Evolutionary conservation across 169 alveolate genomes (phyloP).

Genomic region (Plasmodium billcollinsi): DNA sequence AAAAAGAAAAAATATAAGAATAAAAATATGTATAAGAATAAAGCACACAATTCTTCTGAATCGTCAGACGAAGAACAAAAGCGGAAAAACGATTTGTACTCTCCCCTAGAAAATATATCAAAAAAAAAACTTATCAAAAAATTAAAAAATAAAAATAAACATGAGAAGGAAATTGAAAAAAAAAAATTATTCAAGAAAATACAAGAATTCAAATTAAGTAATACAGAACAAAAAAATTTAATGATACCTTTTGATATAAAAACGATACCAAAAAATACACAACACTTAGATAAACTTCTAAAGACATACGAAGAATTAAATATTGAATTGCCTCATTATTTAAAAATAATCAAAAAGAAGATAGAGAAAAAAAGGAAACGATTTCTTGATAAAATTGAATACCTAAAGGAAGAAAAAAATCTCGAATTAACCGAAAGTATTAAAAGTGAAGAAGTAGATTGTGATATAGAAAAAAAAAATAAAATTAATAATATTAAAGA

Average conservation of each 20-base stretch:
- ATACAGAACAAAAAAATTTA: slow-evolving; percentile 42
- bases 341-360: slow-evolving; percentile 44
- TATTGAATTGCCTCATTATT: slow-evolving; percentile 78
- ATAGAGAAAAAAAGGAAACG: slow-evolving; percentile 55
- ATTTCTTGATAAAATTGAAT: slow-evolving; percentile 32
- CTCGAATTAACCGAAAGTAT: slow-evolving; percentile 1
- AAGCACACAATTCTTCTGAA: not conserved
- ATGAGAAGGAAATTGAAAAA: slow-evolving; percentile 53
- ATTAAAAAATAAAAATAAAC: slow-evolving; percentile 49
- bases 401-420: not conserved
- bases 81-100: not conserved
- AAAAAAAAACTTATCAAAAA: slow-evolving; percentile 52
- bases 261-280: slow-evolving; percentile 27
- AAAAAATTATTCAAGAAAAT: slow-evolving; percentile 71
- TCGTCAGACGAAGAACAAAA: not conserved
- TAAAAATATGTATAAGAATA: too few relatives aligned
- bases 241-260: slow-evolving; percentile 63
- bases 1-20: not conserved
- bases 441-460: not conserved
- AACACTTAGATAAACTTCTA: slow-evolving; percentile 54
- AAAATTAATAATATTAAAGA: slow-evolving; percentile 1
- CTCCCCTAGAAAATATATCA: slow-evolving; percentile 35
- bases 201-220: slow-evolving; percentile 68
- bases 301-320: slow-evolving; percentile 63
- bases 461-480: slow-evolving; percentile 12